phyloP scores from a whole-genome alignment of 768 basidiomycete genomes.

The Hericium erinaceus region DNA sequence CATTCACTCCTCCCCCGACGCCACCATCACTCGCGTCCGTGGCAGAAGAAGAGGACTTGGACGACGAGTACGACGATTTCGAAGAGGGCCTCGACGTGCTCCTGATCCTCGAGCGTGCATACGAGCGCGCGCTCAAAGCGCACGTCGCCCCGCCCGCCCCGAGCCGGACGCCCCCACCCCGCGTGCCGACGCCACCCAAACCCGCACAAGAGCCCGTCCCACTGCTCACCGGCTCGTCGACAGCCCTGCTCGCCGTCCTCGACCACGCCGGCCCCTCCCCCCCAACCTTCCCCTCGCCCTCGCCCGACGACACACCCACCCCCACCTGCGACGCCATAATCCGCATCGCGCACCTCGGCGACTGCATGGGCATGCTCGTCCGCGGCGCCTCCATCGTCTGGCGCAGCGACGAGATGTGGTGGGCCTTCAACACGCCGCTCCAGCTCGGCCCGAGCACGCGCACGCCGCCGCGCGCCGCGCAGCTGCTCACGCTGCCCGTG shows the following conservation, averaged over 20 bases:
- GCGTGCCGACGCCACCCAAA: conserved; percentile 5
- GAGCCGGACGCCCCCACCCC: background rate
- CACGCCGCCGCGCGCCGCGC: conserved; percentile 61
- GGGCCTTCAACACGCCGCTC: conserved; percentile 62
- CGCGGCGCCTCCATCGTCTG: conserved; percentile 72
- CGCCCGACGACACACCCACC: background rate
- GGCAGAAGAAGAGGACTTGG: conserved; percentile 33
- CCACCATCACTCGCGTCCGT: conserved; percentile 1
- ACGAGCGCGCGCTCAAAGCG: conserved; percentile 52
- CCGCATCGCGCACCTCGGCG: conserved; percentile 77
- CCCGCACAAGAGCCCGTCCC: conserved; percentile 19
- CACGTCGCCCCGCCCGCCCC: conserved; percentile 34
- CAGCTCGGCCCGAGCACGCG: conserved; percentile 54
- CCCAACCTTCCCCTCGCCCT: conserved; percentile 12
- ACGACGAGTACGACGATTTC: conserved; percentile 47
- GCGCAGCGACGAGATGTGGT: conserved; percentile 92
- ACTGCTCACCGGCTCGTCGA: conserved; percentile 54
- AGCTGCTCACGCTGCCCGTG: conserved; percentile 61
- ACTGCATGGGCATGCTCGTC: conserved; percentile 83
- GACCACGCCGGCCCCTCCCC: conserved; percentile 22
- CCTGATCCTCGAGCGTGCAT: conserved; percentile 60
- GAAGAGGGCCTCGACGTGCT: conserved; percentile 64
- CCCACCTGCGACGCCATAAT: conserved; percentile 48
- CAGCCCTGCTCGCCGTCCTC: conserved; percentile 57
- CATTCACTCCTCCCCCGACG: background rate